Evolutionary conservation across 495 filamentous ascomycete genomes (phyloP), one percentile per base, ranked within the genome.

Genomic region (Jackrogersella multiformis): DNA sequence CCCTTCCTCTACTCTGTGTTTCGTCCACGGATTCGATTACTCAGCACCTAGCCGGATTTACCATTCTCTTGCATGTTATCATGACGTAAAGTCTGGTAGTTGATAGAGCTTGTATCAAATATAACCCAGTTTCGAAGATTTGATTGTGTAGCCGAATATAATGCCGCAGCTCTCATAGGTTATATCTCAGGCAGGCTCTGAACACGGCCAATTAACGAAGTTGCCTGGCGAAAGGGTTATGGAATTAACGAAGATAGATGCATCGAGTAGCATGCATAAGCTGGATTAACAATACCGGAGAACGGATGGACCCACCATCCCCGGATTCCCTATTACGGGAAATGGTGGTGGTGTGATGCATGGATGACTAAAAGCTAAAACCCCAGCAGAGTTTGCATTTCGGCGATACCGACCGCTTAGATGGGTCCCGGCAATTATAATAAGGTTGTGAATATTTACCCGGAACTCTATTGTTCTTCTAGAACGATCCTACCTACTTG

Each of bases 41-140:
- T 54, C 24, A 62, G 48, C 58, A 35, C 38, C 5, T n/a, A 52
- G 2, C 36, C 58, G 58, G 58, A 26, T 13, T 62, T 62, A 54
- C 44, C 20, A n/a, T 44, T 24, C 16, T 12, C 15, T 24, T 8
- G 48, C 58, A 62, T 62, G 16, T 16, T 45, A 46, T 54, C 18
- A 26, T 62, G 38, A 52, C 13, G 56, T n/a, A 34, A 21, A 32
- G 21, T 41, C 20, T 24, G 13, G 12, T 8, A 4, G 12, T 15
- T 41, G 52, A 41, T 7, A 30, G 18, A 12, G n/a, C 26, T 3
- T 30, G 7, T 30, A 30, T 30, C 26, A 30, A 4, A 30, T 30
- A 4, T 30, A 30, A 30, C 26, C 26, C 26, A 7, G 26, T 30
- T 30, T 30, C n/a, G 26, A 3, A 30, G 26, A 7, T 30, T 7